Evolutionary conservation across 768 basidiomycete genomes (phyloP).

Genomic region (Rhodotorula babjevae): DNA sequence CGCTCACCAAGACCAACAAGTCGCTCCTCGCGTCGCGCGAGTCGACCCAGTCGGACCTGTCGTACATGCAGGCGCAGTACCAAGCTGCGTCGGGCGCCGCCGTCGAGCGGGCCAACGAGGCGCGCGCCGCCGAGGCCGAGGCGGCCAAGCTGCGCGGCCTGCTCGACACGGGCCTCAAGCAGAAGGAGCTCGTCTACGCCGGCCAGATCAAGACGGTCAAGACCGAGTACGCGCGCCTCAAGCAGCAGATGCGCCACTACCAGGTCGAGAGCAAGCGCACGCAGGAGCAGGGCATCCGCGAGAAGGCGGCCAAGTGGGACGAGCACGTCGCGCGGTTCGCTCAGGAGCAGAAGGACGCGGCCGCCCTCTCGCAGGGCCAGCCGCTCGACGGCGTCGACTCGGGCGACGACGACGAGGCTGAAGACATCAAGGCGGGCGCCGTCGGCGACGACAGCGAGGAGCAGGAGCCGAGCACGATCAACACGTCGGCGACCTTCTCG

Average conservation of each 20-base stretch:
- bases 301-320: slow-evolving; percentile 37
- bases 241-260: slow-evolving; percentile 6
- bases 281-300: neutral
- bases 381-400: slow-evolving; percentile 4
- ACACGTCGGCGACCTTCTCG: neutral
- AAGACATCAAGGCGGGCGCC: neutral
- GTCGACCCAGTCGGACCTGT: slow-evolving; percentile 26
- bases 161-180: slow-evolving; percentile 27
- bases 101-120: slow-evolving; percentile 32
- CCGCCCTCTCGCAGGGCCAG: neutral
- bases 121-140: slow-evolving; percentile 29
- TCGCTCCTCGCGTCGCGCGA: slow-evolving; percentile 29
- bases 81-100: slow-evolving; percentile 33
- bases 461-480: neutral
- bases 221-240: slow-evolving; percentile 2
- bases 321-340: slow-evolving; percentile 16
- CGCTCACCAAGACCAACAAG: slow-evolving; percentile 22
- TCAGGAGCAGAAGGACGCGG: neutral
- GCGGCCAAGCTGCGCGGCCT: slow-evolving; percentile 10
- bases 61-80: slow-evolving; percentile 37
- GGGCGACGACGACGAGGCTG: slow-evolving; percentile 10
- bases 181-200: slow-evolving; percentile 24
- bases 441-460: neutral
- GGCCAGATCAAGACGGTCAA: slow-evolving; percentile 1
- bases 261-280: slow-evolving; percentile 5